phyloP scores from a whole-genome alignment of 2,329 filamentous ascomycete genomes.

The Penicillium sp. region DNA sequence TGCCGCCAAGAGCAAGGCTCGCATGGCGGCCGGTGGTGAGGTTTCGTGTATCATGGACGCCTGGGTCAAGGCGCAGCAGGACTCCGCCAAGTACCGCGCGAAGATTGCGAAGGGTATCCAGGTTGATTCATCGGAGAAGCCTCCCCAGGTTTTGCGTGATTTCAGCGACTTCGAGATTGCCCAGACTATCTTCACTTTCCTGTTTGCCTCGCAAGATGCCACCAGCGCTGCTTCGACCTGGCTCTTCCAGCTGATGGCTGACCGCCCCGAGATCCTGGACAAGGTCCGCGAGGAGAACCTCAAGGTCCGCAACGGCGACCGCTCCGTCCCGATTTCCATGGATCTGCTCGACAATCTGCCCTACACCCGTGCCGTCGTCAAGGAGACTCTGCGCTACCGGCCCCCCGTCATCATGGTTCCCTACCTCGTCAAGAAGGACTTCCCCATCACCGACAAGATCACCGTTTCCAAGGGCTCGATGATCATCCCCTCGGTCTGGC shows the following conservation, averaged over 20 bases:
- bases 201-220: constrained; percentile 96
- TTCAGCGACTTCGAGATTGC: constrained; percentile 90
- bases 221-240: constrained; percentile 91
- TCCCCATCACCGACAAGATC: constrained; percentile 83
- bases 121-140: constrained; percentile 73
- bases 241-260: constrained; percentile 91
- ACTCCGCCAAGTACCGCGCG: constrained; percentile 78
- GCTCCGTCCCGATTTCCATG: constrained; percentile 68
- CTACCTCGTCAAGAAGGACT: constrained; percentile 90
- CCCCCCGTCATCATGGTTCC: constrained; percentile 97
- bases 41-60: constrained; percentile 92
- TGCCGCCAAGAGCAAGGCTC: constrained; percentile 86
- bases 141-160: constrained; percentile 74
- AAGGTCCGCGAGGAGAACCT: constrained; percentile 91
- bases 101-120: constrained; percentile 70
- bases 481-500: constrained; percentile 88
- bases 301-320: constrained; percentile 70
- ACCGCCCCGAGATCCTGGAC: constrained; percentile 88
- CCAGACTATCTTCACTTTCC: constrained; percentile 91
- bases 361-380: constrained; percentile 89
- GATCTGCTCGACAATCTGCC: constrained; percentile 84
- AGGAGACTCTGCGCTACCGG: constrained; percentile 87
- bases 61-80: constrained; percentile 86
- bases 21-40: constrained; percentile 84
- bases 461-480: constrained; percentile 94